A percentile compares a stretch with the other conserved stretches of the same genome.
Evolutionary conservation across 1,139 yeast species (phyloP).

Genomic region (Magnusiomyces clavatus): DNA sequence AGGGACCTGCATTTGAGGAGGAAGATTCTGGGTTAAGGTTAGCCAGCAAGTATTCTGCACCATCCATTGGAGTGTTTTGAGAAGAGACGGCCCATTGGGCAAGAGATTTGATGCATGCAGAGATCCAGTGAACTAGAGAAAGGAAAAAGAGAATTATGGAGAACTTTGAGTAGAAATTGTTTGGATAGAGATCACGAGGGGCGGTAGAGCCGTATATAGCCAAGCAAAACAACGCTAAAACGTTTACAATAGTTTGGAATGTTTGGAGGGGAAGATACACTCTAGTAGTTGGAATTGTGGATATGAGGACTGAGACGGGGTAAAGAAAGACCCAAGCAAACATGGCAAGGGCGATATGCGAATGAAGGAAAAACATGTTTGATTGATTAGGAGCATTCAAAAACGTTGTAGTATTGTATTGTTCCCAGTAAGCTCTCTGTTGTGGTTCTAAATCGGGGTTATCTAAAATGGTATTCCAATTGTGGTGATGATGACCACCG

Average conservation of each 20-base stretch:
- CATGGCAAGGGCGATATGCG: slow-evolving; percentile 47
- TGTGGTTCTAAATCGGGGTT: slow-evolving; percentile 56
- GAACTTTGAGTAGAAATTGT: slow-evolving; percentile 64
- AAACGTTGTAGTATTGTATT: slow-evolving; percentile 73
- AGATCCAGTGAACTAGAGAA: slow-evolving; percentile 44
- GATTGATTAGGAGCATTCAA: slow-evolving; percentile 41
- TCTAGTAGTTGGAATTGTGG: slow-evolving; percentile 45
- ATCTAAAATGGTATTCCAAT: slow-evolving; percentile 71
- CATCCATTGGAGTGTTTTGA: slow-evolving; percentile 29
- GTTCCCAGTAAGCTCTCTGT: slow-evolving; percentile 71
- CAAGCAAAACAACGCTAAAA: slow-evolving; percentile 50
- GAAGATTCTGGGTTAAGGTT: slow-evolving; percentile 12
- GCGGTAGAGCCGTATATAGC: slow-evolving; percentile 54
- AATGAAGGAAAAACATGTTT: slow-evolving; percentile 45
- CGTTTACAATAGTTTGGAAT: slow-evolving; percentile 40
- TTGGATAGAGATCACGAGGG: slow-evolving; percentile 63
- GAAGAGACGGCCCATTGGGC: slow-evolving; percentile 35
- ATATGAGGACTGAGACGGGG: slow-evolving; percentile 62
- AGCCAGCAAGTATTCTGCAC: slow-evolving; percentile 29
- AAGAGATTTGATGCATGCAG: slow-evolving; percentile 42
- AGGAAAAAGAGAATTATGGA: slow-evolving; percentile 51
- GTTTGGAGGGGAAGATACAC: slow-evolving; percentile 54
- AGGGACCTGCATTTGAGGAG: slow-evolving; percentile 14
- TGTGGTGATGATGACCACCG: slow-evolving; percentile 33
- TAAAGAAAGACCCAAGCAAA: slow-evolving; percentile 49